Percentiles rank a stretch among this genome's conserved stretches.
Evolutionary conservation across 2,329 filamentous ascomycete genomes (phyloP).

Genomic region (Fusarium drepaniforme): DNA sequence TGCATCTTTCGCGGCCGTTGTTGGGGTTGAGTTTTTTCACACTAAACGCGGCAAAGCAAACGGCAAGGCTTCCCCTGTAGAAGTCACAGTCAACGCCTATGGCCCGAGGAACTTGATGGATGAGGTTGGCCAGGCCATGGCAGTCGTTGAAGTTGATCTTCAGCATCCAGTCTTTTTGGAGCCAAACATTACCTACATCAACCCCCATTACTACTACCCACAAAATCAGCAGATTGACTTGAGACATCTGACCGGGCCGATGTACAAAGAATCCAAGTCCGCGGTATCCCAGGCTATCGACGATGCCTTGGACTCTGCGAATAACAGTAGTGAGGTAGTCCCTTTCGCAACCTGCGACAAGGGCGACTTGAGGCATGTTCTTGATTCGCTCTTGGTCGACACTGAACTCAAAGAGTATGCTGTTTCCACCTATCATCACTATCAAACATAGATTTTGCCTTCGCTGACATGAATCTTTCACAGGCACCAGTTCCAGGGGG

Average conservation of each 20-base stretch:
- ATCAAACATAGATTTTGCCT: too few species aligned
- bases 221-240: background rate
- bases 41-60: background rate
- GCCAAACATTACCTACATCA: background rate
- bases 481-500: background rate
- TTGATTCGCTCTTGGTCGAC: rapidly evolving
- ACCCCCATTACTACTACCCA: background rate
- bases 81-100: background rate
- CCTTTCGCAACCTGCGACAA: background rate
- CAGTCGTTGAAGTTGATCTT: background rate
- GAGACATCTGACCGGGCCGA: background rate
- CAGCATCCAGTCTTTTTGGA: slow-evolving; percentile 12
- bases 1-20: background rate
- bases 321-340: background rate
- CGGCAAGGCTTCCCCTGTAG: rapidly evolving
- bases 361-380: background rate
- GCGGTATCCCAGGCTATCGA: background rate
- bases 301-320: background rate
- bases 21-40: rapidly evolving
- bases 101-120: rapidly evolving
- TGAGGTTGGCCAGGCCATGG: background rate
- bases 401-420: slow-evolving; percentile 4
- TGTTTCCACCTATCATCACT: too few species aligned
- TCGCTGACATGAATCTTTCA: background rate
- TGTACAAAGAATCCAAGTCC: rapidly evolving